Base-by-base conservation (phyloP, 2,329 filamentous ascomycete species). In the Fusarium scirpi region DNA sequence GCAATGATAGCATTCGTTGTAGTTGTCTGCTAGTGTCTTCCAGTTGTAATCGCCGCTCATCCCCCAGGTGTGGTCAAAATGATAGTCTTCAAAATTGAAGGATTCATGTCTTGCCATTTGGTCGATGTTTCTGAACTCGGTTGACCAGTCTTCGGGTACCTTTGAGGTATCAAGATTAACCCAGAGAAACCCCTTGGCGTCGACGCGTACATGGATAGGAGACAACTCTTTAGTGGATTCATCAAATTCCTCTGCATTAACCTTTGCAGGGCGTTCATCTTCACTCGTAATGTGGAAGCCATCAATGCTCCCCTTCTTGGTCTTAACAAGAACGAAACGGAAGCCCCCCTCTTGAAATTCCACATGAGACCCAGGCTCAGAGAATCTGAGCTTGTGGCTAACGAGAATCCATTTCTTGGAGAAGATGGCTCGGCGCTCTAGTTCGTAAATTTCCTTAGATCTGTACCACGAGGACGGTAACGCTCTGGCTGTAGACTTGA, bases 31-130 rank as follows among this genome's bases (percentile, higher is more conserved):
- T 24, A 88, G 75, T 5, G 85, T 84, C 78, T 89, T 89, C 87
- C 87, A 89, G 77, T 89, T 89, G 68, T 85, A 87, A 18, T 84
- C 80, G 0, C 84, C 84, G 18, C 85, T 81, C 82, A 87, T 84
- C 48, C 85, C 82, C 84, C 85, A 88, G 11, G 78, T 76, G 71
- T 89, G 86, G 68, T 88, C 85, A 62, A 88, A 89, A 2, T 78
- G 71, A 73, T 87, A 90, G 32, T 88, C 79, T 0, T 83, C 80
- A 45, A 84, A 84, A 66, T 85, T 78, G 74, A 83, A 84, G 8
- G 80, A 70, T 10, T 79, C 71, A 58, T 84, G 82, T 18, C 83
- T 77, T 3, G 79, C 70, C 65, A 85, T 83, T n/a, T 77, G 70
- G 49, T 87, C 58, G 3, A 63, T 48, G 20, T 48, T 25, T 7